These are phyloP conservation scores for Adenanthera pavonina DNA, from an alignment of 306 rosid genomes.

Conservation along the genomic window DNA sequence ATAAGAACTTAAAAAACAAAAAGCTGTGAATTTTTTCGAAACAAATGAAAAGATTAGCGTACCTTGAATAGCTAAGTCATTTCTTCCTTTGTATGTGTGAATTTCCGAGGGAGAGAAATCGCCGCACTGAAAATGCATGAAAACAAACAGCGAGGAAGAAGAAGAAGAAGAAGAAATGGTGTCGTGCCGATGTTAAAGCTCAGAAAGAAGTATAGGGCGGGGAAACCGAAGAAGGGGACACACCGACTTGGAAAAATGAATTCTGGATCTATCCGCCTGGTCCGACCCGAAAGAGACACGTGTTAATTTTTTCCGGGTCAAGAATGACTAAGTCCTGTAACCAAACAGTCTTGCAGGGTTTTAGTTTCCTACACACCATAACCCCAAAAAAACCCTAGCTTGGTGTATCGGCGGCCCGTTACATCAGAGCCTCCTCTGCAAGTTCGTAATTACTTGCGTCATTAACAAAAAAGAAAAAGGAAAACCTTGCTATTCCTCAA, in stretches of 20 bases:
- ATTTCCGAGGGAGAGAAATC: background rate
- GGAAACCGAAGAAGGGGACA: background rate
- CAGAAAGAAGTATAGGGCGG: background rate
- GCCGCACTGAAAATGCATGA: background rate
- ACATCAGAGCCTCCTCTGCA: too few relatives aligned
- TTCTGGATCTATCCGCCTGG: background rate
- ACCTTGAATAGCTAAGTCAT: slow-evolving; percentile 57
- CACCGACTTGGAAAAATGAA: background rate
- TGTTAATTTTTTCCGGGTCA: background rate
- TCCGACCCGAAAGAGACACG: slow-evolving; percentile 6
- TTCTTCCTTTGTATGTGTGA: slow-evolving; percentile 2
- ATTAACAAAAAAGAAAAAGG: too few relatives aligned
- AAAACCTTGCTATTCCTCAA: background rate
- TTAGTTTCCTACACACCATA: background rate
- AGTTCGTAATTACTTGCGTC: too few relatives aligned
- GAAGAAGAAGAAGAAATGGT: background rate
- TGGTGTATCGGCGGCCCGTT: too few relatives aligned
- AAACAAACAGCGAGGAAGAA: background rate
- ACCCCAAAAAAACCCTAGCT: slow-evolving; percentile 2
- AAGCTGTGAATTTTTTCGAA: background rate
- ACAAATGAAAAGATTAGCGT: background rate
- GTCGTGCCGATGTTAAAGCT: background rate
- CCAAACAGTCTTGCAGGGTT: slow-evolving; percentile 27
- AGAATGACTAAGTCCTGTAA: background rate
- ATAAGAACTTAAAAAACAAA: background rate